Conservation (phyloP, 1,139 yeast genomes). For the Suhomyces bolitotheri region DNA sequence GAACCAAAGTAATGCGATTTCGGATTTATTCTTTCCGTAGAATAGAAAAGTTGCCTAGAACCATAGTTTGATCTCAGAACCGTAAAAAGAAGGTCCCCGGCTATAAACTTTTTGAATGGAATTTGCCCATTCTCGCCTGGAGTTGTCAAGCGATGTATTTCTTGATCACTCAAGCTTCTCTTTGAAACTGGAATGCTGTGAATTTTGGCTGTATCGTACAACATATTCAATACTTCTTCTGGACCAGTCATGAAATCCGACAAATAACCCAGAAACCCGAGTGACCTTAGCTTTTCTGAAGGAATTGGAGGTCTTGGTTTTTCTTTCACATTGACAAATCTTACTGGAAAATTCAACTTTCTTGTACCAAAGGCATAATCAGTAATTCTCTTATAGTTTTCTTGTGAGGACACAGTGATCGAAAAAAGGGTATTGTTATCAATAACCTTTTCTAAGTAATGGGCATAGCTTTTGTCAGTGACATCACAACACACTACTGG, state of each 20-base stretch:
- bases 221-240: constrained; percentile 67
- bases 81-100: constrained; percentile 55
- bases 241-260: constrained; percentile 78
- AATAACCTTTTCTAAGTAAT: constrained; percentile 58
- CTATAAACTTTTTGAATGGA: constrained; percentile 56
- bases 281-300: constrained; percentile 36
- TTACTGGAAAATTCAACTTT: constrained; percentile 37
- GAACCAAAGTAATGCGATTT: constrained; percentile 40
- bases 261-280: constrained; percentile 81
- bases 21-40: constrained; percentile 34
- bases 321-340: constrained; percentile 23
- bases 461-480: constrained; percentile 49
- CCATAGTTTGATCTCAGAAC: constrained; percentile 62
- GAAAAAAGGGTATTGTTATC: constrained; percentile 58
- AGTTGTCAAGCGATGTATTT: constrained; percentile 38
- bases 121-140: constrained; percentile 40
- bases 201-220: constrained; percentile 59
- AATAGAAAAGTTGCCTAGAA: constrained; percentile 46
- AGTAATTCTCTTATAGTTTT: constrained; percentile 47
- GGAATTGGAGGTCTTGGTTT: constrained; percentile 17
- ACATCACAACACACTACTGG: constrained; percentile 70
- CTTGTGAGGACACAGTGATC: constrained; percentile 36
- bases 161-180: constrained; percentile 39
- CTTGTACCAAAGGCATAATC: constrained; percentile 22
- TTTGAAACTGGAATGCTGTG: constrained; percentile 66